Percentiles rank a stretch among this genome's conserved stretches.
Conservation (phyloP, 345 rosid species). For the sweet orange (Citrus sinensis) region DVS_A1.0 CM039168.1:17676501-17677000, state of each 20-base stretch:
- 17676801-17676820: background rate
- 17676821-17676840: background rate
- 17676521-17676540: too few species aligned
- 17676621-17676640: background rate
- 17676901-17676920: slow-evolving; percentile 73
- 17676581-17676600: background rate
- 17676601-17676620: background rate
- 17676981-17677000: slow-evolving; percentile 78
- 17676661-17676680: background rate
- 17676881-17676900: slow-evolving; percentile 51
- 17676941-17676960: slow-evolving; percentile 59
- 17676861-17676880: slow-evolving; percentile 56
- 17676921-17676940: slow-evolving; percentile 55
- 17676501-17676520: too few species aligned
- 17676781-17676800: background rate
- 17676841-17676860: slow-evolving; percentile 33
- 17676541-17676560: too few species aligned
- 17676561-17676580: background rate
- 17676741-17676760: background rate
- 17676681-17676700: background rate
- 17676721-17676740: background rate
- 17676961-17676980: slow-evolving; percentile 66
- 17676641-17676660: background rate
- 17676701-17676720: background rate
- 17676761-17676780: background rate